Evolutionary conservation across 768 basidiomycete genomes (phyloP).

Genomic region (Amanita exitialis): DNA sequence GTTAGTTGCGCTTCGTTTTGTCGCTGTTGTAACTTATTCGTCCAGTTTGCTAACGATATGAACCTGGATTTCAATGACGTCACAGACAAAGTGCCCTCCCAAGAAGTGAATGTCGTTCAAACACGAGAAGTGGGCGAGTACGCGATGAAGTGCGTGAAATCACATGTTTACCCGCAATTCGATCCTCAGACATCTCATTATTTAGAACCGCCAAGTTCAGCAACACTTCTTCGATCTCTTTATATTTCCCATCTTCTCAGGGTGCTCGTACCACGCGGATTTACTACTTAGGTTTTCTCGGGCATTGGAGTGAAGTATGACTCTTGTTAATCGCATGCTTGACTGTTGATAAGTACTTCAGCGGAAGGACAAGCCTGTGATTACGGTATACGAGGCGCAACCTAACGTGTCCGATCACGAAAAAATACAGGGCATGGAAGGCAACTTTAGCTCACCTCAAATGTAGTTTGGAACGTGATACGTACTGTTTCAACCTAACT

Average conservation of each 20-base stretch:
- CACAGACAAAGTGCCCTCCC: constrained; percentile 47
- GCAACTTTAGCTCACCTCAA: constrained; percentile 40
- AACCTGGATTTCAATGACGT: constrained; percentile 77
- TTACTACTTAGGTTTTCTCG: constrained; percentile 82
- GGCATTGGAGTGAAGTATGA: constrained; percentile 69
- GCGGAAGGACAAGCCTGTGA: constrained; percentile 69
- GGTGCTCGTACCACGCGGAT: constrained; percentile 69
- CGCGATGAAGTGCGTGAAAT: constrained; percentile 53
- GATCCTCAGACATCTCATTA: background rate
- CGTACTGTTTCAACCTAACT: background rate
- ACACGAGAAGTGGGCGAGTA: constrained; percentile 80
- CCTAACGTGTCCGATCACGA: constrained; percentile 84
- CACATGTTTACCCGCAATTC: background rate
- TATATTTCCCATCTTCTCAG: constrained; percentile 74
- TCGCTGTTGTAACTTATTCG: background rate
- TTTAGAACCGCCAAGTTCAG: constrained; percentile 78
- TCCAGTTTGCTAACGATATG: constrained; percentile 69
- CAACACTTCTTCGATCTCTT: constrained; percentile 68
- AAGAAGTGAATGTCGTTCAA: constrained; percentile 63
- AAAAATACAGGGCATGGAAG: constrained; percentile 75
- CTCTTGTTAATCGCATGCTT: background rate
- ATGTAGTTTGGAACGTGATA: constrained; percentile 8
- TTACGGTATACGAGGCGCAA: constrained; percentile 82
- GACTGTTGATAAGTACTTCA: constrained; percentile 17
- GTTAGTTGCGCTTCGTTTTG: constrained; percentile 30